Evolutionary conservation across 257 asterid genomes (phyloP).

Genomic region (Gentiana macrophylla): DNA sequence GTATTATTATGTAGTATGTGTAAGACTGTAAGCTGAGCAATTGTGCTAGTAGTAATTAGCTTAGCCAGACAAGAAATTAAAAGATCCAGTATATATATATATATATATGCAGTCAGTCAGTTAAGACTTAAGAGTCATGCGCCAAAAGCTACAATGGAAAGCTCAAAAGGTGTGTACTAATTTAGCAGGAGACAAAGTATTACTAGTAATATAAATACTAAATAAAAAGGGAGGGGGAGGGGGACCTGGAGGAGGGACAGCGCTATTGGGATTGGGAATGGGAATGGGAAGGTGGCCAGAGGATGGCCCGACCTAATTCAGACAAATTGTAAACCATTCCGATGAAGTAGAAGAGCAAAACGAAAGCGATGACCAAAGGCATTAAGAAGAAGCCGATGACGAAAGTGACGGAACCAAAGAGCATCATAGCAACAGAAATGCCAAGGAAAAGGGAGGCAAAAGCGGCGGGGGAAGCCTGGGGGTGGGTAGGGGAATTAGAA

Average conservation of each 20-base stretch:
- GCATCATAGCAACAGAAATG: conserved; percentile 43
- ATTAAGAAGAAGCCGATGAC: conserved; percentile 38
- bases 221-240: neutral
- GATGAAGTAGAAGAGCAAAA: conserved; percentile 31
- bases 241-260: conserved; percentile 2
- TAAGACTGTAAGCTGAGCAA: no score
- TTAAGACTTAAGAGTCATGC: no score
- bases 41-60: no score
- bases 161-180: no score
- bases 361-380: conserved; percentile 38
- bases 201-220: no score
- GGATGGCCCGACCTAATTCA: conserved; percentile 27
- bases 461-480: conserved; percentile 37
- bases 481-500: conserved; percentile 9
- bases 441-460: conserved; percentile 46
- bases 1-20: no score
- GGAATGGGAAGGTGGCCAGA: conserved; percentile 19
- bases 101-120: no score
- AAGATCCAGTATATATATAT: no score
- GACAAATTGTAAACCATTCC: conserved; percentile 29
- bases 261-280: conserved; percentile 8
- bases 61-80: no score
- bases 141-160: no score
- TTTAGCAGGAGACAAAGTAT: no score
- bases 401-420: conserved; percentile 42